These are phyloP conservation scores for Amanita subjunquillea DNA, from an alignment of 768 basidiomycete species.

Conservation along the genomic window DNA sequence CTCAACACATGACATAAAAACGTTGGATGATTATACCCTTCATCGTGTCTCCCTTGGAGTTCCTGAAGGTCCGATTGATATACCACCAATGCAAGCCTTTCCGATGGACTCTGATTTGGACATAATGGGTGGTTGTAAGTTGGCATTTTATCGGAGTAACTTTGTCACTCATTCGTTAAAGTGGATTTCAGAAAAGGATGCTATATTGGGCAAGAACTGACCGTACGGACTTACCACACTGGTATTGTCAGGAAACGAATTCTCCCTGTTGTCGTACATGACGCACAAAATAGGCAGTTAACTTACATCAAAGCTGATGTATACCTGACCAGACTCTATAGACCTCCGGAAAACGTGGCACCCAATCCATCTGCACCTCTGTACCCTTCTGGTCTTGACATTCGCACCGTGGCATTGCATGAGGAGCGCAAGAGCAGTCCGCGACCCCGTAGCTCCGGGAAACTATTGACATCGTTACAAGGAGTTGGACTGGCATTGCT, in stretches of 20 bases:
- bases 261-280: slow-evolving; percentile 60
- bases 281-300: slow-evolving; percentile 24
- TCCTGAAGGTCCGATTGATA: slow-evolving; percentile 78
- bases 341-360: slow-evolving; percentile 13
- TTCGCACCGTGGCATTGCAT: slow-evolving; percentile 20
- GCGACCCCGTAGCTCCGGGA: slow-evolving; percentile 66
- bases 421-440: slow-evolving; percentile 23
- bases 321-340: not conserved
- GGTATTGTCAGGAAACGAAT: slow-evolving; percentile 87
- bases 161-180: slow-evolving; percentile 11
- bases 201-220: slow-evolving; percentile 96
- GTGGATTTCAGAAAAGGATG: slow-evolving; percentile 98
- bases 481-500: slow-evolving; percentile 72
- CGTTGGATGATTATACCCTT: slow-evolving; percentile 52
- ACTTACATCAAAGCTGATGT: not conserved
- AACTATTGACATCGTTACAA: slow-evolving; percentile 49
- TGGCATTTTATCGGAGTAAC: not conserved
- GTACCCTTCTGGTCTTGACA: slow-evolving; percentile 17
- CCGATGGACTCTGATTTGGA: slow-evolving; percentile 96
- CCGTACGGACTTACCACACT: slow-evolving; percentile 93
- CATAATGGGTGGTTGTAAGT: slow-evolving; percentile 85
- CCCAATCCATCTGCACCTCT: slow-evolving; percentile 10
- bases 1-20: slow-evolving; percentile 43
- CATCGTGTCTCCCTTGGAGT: slow-evolving; percentile 79
- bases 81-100: slow-evolving; percentile 66